Percentiles rank a stretch among this genome's conserved stretches.
Evolutionary conservation across 352 stramenopile species (phyloP).

Genomic region (Globisporangium irregulare): DNA sequence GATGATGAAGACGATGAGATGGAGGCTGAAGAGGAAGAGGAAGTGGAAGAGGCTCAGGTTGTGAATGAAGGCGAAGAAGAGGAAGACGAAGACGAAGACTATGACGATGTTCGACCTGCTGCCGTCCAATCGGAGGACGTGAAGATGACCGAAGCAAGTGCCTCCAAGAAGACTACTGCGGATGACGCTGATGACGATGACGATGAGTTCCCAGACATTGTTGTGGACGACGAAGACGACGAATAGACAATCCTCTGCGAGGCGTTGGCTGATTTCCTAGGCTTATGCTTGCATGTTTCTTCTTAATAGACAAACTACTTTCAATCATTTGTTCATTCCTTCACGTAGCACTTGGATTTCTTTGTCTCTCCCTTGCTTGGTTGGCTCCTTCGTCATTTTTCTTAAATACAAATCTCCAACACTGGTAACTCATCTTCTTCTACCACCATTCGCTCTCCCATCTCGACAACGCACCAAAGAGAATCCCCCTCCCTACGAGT

Average conservation of each 20-base stretch:
- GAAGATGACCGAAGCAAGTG: background rate
- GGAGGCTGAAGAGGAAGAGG: conserved; percentile 23
- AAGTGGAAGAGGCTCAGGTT: conserved; percentile 8
- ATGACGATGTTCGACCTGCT: conserved; percentile 15
- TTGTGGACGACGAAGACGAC: conserved; percentile 66
- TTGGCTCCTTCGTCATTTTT: conserved; percentile 8
- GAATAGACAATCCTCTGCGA: conserved; percentile 21
- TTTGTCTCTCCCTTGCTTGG: background rate
- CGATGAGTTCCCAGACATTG: conserved; percentile 83
- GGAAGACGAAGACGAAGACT: conserved; percentile 28
- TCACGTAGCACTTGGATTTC: background rate
- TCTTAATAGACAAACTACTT: conserved; percentile 5
- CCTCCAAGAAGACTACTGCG: background rate
- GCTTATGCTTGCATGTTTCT: background rate
- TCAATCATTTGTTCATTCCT: background rate
- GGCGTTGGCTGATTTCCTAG: background rate
- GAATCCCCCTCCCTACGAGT: conserved; percentile 12
- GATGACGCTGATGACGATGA: conserved; percentile 37
- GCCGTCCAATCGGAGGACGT: background rate
- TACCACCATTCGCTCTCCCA: background rate
- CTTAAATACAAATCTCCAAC: conserved; percentile 8
- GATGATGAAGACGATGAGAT: conserved; percentile 24
- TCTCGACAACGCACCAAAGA: background rate
- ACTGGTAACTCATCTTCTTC: background rate
- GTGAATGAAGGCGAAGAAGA: conserved; percentile 25